Base-by-base conservation (phyloP, 306 rosid species). In the Oemleria cerasiformis region DNA sequence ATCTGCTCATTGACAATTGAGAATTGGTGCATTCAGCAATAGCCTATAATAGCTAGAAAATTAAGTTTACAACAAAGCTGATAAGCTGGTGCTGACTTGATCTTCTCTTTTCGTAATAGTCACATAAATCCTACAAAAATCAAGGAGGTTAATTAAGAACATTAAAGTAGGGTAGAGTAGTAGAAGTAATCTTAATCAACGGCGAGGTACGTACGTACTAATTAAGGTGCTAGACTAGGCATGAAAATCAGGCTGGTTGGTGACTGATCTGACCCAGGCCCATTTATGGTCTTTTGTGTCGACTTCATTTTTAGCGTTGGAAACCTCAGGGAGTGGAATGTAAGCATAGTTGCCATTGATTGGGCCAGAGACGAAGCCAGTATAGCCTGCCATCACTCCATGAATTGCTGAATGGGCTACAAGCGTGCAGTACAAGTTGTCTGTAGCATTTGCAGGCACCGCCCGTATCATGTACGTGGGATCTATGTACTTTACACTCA, bases 221-320 rank as follows among this genome's bases (percentile, higher is more conserved):
- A 30, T 30, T 30, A 30, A 30, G 36, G 14, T 11, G 54, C n/a
- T 15, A 49, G 20, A 9, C 58, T 44, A 9, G 10, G 3, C 23
- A 13, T 47, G 64, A 81, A 92, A 92, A 88, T 88, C 97, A 23
- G 96, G 98, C 80, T 90, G 96, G 74, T 69, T 92, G 61, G 92
- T 82, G 73, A 90, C 86, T 51, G 97, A 88, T 83, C 98, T 90
- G 58, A 92, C 86, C 97, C 97, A 92, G n/a, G 97, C 87, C 98
- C 98, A 90, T 65, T 78, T 85, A 75, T 87, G 97, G 71, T 88
- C 96, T 56, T 42, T 81, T 1, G 78, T 76, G 56, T 90, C 71
- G 51, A 92, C 97, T 5, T 67, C 83, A 75, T 85, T 88, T 68
- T 80, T 87, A 45, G 93, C 84, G 47, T 53, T 74, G 7, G 98